phyloP scores from a whole-genome alignment of 2,329 filamentous ascomycete genomes.

The Pseudogymnoascus sp. region DNA sequence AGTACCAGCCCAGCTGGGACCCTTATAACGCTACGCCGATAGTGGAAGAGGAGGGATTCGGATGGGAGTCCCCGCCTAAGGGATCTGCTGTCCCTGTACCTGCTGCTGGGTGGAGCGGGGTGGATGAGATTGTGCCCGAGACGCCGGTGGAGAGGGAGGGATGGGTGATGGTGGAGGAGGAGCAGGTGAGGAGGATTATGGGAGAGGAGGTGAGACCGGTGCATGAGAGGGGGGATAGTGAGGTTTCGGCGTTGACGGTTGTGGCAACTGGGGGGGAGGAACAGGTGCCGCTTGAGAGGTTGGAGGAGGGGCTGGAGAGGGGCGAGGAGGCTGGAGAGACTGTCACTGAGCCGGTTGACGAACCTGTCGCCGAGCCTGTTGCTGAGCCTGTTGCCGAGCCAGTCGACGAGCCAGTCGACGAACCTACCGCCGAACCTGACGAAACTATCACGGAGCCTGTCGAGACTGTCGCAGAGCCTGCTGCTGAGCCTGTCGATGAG shows the following conservation, averaged over 20 bases:
- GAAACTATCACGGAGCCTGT: background rate
- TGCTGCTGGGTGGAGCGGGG: background rate
- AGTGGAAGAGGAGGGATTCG: slow-evolving; percentile 31
- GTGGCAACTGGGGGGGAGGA: background rate
- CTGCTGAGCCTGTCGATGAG: background rate
- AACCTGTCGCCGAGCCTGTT: background rate
- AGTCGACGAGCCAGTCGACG: background rate
- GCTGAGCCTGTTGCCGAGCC: background rate
- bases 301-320: background rate
- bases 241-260: slow-evolving; percentile 4
- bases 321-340: background rate
- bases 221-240: slow-evolving; percentile 3
- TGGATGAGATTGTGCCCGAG: background rate
- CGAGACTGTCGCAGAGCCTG: background rate
- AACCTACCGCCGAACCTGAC: background rate
- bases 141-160: background rate
- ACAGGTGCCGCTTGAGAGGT: background rate
- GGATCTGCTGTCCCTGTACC: background rate
- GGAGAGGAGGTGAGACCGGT: background rate
- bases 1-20: slow-evolving; percentile 31
- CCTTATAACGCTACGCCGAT: slow-evolving; percentile 30
- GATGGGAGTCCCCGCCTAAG: slow-evolving; percentile 17
- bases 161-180: background rate
- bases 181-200: background rate
- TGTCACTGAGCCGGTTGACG: background rate